Percentiles rank a stretch among this genome's conserved stretches.
Evolutionary conservation across 345 rosid genomes (phyloP).

Genomic region (Salix caprea): DNA sequence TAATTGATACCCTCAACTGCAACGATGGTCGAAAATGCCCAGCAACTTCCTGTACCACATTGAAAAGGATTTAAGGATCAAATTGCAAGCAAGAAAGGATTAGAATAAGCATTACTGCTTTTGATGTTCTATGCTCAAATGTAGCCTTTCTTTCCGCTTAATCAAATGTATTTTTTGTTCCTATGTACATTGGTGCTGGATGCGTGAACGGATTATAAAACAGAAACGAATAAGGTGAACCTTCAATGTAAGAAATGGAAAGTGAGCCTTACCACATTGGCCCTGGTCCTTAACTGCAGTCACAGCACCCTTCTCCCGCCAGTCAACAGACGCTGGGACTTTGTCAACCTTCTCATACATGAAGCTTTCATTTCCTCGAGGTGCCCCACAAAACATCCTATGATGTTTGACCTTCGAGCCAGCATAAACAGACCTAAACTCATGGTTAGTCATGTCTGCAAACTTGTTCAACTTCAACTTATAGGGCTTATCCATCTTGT

Average conservation of each 20-base stretch:
- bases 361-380: conserved; percentile 42
- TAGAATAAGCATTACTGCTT: background rate
- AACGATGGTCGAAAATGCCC: conserved; percentile 73
- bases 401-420: conserved; percentile 75
- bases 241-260: background rate
- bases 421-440: conserved; percentile 53
- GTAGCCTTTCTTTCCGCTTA: background rate
- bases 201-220: background rate
- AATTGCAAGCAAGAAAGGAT: background rate
- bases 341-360: conserved; percentile 44
- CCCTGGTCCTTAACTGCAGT: conserved; percentile 76
- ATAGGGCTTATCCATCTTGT: conserved; percentile 65
- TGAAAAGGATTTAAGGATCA: background rate
- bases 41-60: conserved; percentile 59
- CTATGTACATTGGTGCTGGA: background rate
- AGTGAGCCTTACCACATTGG: conserved; percentile 53
- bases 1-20: conserved; percentile 59
- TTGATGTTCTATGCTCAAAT: background rate
- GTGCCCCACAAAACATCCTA: conserved; percentile 46
- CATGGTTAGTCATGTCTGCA: conserved; percentile 79
- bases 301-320: conserved; percentile 81
- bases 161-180: background rate
- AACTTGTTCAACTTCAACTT: conserved; percentile 83
- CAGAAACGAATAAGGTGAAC: background rate
- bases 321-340: conserved; percentile 55